These are phyloP conservation scores for Populus ilicifolia DNA, from an alignment of 345 rosid genomes.

Conservation along the genomic window DNA sequence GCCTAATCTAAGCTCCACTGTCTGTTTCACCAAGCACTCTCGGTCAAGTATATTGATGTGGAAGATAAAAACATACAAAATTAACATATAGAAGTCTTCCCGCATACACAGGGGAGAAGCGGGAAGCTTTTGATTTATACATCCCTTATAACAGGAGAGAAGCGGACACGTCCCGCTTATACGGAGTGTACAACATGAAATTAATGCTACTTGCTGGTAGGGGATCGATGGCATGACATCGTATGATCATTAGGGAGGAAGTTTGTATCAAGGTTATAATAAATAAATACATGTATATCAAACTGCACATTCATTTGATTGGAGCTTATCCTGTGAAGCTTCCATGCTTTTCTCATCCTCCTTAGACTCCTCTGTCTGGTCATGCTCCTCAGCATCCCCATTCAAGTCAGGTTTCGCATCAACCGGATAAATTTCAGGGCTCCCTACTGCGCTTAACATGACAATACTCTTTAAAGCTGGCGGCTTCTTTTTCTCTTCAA, in stretches of 20 bases:
- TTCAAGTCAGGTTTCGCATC: constrained; percentile 1
- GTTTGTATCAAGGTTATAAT: background rate
- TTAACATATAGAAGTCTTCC: too few species aligned
- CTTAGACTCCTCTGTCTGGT: background rate
- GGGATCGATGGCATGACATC: background rate
- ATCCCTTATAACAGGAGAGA: background rate
- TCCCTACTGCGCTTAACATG: constrained; percentile 15
- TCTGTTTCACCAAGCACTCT: background rate
- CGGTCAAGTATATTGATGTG: background rate
- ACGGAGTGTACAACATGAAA: background rate
- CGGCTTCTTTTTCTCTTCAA: constrained; percentile 14
- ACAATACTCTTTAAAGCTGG: constrained; percentile 27
- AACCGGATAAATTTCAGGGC: constrained; percentile 30
- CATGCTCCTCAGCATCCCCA: background rate
- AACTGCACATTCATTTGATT: constrained; percentile 24
- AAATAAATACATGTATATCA: constrained; percentile 16
- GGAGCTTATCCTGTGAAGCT: constrained; percentile 12
- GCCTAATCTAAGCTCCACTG: background rate
- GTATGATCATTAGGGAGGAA: background rate
- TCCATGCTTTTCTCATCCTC: constrained; percentile 21
- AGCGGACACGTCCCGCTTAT: background rate
- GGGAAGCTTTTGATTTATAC: background rate
- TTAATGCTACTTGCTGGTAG: background rate
- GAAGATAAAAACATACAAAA: background rate
- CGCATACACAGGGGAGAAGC: too few species aligned